phyloP scores from a whole-genome alignment of 2,329 filamentous ascomycete species.

The Colletotrichum sublineola region DNA sequence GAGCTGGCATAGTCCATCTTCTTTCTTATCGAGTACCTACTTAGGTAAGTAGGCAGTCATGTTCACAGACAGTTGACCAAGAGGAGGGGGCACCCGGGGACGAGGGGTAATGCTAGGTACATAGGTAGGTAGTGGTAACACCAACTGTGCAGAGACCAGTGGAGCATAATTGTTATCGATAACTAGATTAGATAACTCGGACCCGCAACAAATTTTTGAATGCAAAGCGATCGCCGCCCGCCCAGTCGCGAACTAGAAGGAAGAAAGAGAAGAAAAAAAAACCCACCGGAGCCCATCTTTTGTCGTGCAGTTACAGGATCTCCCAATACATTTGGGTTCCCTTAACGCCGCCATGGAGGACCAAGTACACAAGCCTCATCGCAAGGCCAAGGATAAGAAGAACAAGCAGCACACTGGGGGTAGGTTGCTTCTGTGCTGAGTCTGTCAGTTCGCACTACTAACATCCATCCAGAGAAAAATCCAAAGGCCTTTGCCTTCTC shows the following conservation, averaged over 20 bases:
- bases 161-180: conserved; percentile 2
- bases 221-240: conserved; percentile 19
- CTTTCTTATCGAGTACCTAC: not conserved
- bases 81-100: conserved; percentile 4
- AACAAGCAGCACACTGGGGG: conserved; percentile 69
- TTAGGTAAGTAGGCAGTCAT: not conserved
- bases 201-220: conserved; percentile 39
- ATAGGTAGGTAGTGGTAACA: not conserved
- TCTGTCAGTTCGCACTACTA: conserved; percentile 37
- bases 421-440: conserved; percentile 48
- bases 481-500: conserved; percentile 92
- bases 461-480: conserved; percentile 72
- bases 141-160: not conserved
- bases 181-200: conserved; percentile 31
- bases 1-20: not conserved
- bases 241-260: conserved; percentile 28
- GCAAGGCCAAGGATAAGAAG: conserved; percentile 92
- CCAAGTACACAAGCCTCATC: conserved; percentile 87
- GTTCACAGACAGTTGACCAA: not conserved
- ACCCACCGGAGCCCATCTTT: conserved; percentile 3
- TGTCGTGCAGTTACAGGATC: conserved; percentile 24
- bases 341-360: conserved; percentile 74
- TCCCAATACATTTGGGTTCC: conserved; percentile 16
- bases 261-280: conserved; percentile 16
- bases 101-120: conserved; percentile 1